Evolutionary conservation across 2,329 filamentous ascomycete genomes (phyloP).

Genomic region (Pseudofabraea citricarpa): DNA sequence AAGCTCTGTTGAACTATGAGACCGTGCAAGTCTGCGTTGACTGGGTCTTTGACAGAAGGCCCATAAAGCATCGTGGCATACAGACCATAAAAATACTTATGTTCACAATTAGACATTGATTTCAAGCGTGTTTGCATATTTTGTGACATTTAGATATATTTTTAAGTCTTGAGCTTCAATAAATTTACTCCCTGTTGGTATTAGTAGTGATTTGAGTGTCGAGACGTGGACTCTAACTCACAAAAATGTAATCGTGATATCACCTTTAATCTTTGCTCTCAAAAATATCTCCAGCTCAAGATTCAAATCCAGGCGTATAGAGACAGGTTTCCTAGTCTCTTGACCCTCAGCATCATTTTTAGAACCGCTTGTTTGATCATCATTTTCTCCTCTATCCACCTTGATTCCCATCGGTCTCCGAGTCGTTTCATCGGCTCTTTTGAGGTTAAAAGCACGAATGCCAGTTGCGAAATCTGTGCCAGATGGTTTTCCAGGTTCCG

Average conservation of each 20-base stretch:
- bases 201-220: too few relatives aligned
- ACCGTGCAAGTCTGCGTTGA: too few relatives aligned
- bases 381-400: constrained; percentile 5
- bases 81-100: too few relatives aligned
- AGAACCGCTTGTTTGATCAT: not conserved
- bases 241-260: constrained; percentile 58
- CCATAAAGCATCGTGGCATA: too few relatives aligned
- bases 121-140: too few relatives aligned
- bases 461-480: not conserved
- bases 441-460: constrained; percentile 20
- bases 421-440: constrained; percentile 13
- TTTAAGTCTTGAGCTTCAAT: not conserved
- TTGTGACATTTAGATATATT: not conserved
- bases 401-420: constrained; percentile 18
- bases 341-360: constrained; percentile 4
- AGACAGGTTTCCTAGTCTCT: constrained; percentile 43
- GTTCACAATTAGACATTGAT: too few relatives aligned
- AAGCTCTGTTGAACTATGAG: too few relatives aligned
- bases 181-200: too few relatives aligned
- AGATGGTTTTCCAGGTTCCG: too few relatives aligned
- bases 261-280: constrained; percentile 76
- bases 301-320: constrained; percentile 68
- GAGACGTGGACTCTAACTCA: constrained; percentile 12
- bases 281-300: constrained; percentile 75
- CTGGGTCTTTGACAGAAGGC: too few relatives aligned